A percentile compares a stretch with the other conserved stretches of the same genome.
Conservation (phyloP, 208 protist genomes). For the Trypanosomatidae sp. region DNA sequence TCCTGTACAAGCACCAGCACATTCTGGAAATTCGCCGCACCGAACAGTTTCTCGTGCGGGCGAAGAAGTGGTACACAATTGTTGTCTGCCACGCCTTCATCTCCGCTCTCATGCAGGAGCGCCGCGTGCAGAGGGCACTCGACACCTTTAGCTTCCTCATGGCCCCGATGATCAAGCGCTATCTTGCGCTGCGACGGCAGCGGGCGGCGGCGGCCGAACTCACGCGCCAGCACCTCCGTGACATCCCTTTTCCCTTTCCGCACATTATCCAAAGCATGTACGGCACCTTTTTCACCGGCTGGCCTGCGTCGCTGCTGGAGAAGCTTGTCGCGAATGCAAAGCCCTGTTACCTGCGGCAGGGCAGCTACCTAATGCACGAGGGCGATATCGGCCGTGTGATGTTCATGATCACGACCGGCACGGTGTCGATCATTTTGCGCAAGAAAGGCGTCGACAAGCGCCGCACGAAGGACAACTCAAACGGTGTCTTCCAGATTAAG, state of each 20-base stretch:
- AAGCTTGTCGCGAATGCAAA: slow-evolving; percentile 59
- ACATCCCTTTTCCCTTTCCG: slow-evolving; percentile 77
- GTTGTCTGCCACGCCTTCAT: slow-evolving; percentile 85
- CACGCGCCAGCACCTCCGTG: slow-evolving; percentile 45
- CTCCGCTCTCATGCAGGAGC: slow-evolving; percentile 77
- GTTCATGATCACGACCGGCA: slow-evolving; percentile 85
- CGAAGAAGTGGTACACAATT: slow-evolving; percentile 71
- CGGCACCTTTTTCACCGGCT: slow-evolving; percentile 86
- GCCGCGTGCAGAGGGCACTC: slow-evolving; percentile 63
- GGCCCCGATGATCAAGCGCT: slow-evolving; percentile 68
- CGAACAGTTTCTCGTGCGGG: slow-evolving; percentile 46
- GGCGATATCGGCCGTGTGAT: slow-evolving; percentile 85
- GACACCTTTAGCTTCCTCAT: slow-evolving; percentile 68
- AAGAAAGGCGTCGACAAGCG: slow-evolving; percentile 75
- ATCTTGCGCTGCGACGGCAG: slow-evolving; percentile 34
- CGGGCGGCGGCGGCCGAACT: slow-evolving; percentile 38
- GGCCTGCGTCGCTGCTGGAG: slow-evolving; percentile 69
- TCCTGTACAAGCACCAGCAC: slow-evolving; percentile 68
- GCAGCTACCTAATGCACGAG: slow-evolving; percentile 88
- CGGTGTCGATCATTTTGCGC: slow-evolving; percentile 64
- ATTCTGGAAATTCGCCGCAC: slow-evolving; percentile 56
- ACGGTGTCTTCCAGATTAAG: slow-evolving; percentile 59
- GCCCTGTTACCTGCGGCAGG: slow-evolving; percentile 57
- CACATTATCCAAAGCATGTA: slow-evolving; percentile 81
- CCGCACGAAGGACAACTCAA: slow-evolving; percentile 74